phyloP scores from a whole-genome alignment of 164 flowering plant species.

The Vitis labrusca region DNA sequence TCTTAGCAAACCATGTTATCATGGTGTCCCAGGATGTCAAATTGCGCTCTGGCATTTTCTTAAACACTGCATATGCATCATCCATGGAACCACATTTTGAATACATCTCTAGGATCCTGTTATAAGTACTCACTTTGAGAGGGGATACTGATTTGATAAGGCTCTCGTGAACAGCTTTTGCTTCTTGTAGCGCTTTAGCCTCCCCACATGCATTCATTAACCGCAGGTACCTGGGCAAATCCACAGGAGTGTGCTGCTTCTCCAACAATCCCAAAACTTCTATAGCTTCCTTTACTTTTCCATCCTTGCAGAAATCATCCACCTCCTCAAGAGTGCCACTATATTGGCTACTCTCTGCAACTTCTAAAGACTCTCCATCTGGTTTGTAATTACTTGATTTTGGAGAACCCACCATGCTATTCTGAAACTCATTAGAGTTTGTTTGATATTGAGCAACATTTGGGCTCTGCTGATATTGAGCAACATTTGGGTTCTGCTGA shows the following conservation, averaged over 20 bases:
- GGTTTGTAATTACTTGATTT: neutral
- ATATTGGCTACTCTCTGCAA: constrained; percentile 19
- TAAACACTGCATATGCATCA: constrained; percentile 54
- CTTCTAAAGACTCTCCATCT: constrained; percentile 19
- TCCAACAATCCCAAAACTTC: constrained; percentile 48
- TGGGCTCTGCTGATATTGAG: constrained; percentile 3
- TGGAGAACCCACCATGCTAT: constrained; percentile 10
- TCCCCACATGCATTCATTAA: constrained; percentile 68
- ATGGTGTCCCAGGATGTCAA: constrained; percentile 76
- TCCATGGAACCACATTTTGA: constrained; percentile 58
- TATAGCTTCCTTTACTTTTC: constrained; percentile 65
- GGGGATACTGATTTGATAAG: constrained; percentile 29
- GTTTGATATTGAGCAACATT: constrained; percentile 3
- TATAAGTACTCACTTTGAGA: constrained; percentile 38
- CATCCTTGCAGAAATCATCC: constrained; percentile 51
- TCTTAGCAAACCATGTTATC: constrained; percentile 61
- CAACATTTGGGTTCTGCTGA: constrained; percentile 6
- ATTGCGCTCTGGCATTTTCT: constrained; percentile 55
- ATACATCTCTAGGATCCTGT: constrained; percentile 71
- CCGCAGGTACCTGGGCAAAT: constrained; percentile 37
- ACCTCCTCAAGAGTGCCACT: constrained; percentile 54
- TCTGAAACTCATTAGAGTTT: constrained; percentile 2
- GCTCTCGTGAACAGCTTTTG: constrained; percentile 53
- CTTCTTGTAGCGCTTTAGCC: constrained; percentile 49
- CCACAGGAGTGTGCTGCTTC: constrained; percentile 38